These are phyloP conservation scores for Gossypium trilobum DNA, from an alignment of 441 rosid genomes.

Conservation along the genomic window DNA sequence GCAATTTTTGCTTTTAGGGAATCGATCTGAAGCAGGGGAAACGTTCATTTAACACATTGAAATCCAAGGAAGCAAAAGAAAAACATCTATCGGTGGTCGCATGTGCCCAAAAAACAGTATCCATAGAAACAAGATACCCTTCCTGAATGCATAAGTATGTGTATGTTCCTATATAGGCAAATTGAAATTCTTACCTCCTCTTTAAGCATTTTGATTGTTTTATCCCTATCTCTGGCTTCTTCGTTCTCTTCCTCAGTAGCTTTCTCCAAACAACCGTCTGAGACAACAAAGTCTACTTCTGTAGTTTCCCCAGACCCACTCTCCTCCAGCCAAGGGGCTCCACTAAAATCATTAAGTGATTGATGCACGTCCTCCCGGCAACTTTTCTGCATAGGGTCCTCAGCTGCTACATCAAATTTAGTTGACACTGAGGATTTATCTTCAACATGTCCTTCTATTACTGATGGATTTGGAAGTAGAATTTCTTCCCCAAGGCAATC, in stretches of 20 bases:
- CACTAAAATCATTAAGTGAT: conserved; percentile 20
- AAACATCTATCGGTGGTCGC: not conserved
- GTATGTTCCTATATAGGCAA: not conserved
- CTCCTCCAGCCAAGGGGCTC: conserved; percentile 21
- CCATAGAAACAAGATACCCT: not conserved
- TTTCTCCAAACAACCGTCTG: conserved; percentile 23
- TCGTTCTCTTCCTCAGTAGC: conserved; percentile 22
- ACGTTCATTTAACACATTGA: not conserved
- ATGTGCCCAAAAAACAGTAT: not conserved
- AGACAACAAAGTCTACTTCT: conserved; percentile 2
- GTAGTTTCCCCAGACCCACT: conserved; percentile 26
- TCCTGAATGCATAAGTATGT: not conserved
- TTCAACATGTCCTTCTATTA: conserved; percentile 17
- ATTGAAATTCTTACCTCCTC: conserved; percentile 51
- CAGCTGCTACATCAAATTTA: conserved; percentile 10
- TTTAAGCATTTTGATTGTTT: conserved; percentile 35
- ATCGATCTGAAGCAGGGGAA: conserved; percentile 43
- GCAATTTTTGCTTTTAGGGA: conserved; percentile 56
- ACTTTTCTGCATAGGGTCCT: conserved; percentile 26
- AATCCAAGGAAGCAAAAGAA: not conserved
- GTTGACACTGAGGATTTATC: conserved; percentile 7
- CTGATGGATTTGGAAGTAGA: conserved; percentile 22
- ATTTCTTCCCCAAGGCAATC: conserved; percentile 26
- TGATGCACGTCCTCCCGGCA: conserved; percentile 26
- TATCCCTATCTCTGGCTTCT: conserved; percentile 27